Conservation (phyloP, 2,329 filamentous ascomycete species). For the Fusarium sp. region DNA sequence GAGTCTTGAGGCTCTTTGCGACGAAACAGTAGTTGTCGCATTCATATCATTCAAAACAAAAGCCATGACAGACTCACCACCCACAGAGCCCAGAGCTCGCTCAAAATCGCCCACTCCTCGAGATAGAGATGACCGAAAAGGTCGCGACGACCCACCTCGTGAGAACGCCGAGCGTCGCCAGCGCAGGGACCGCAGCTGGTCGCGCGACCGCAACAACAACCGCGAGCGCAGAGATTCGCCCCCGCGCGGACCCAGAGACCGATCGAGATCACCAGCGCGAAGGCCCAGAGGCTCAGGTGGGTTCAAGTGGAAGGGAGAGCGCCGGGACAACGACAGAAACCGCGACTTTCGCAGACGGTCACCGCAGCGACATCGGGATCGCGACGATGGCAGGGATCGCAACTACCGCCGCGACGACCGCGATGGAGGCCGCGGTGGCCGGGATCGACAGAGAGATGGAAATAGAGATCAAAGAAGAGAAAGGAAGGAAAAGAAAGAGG, state of each 20-base stretch:
- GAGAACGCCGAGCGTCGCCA: conserved; percentile 25
- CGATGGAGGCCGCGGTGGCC: conserved; percentile 28
- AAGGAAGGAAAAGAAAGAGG: conserved; percentile 52
- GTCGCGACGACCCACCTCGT: conserved; percentile 11
- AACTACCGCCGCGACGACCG: conserved; percentile 41
- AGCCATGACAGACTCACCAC: conserved; percentile 38
- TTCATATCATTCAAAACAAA: not conserved
- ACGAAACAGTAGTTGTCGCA: not conserved
- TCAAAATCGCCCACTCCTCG: conserved; percentile 32
- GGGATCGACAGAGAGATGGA: too few relatives aligned
- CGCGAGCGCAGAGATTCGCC: conserved; percentile 35
- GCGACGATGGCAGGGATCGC: conserved; percentile 35
- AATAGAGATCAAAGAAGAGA: conserved; percentile 50
- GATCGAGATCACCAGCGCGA: conserved; percentile 42
- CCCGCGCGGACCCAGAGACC: conserved; percentile 39
- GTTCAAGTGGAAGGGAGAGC: conserved; percentile 48
- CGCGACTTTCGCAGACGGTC: conserved; percentile 46
- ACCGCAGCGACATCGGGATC: conserved; percentile 39
- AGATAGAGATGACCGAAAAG: conserved; percentile 19
- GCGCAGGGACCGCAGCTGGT: conserved; percentile 31
- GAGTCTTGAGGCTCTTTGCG: not conserved
- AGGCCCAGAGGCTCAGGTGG: conserved; percentile 43
- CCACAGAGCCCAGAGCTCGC: conserved; percentile 29
- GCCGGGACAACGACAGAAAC: conserved; percentile 39
- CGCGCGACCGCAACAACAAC: conserved; percentile 30